Evolutionary conservation across 495 filamentous ascomycete genomes (phyloP).

Genomic region (Aspergillus conjunctus): DNA sequence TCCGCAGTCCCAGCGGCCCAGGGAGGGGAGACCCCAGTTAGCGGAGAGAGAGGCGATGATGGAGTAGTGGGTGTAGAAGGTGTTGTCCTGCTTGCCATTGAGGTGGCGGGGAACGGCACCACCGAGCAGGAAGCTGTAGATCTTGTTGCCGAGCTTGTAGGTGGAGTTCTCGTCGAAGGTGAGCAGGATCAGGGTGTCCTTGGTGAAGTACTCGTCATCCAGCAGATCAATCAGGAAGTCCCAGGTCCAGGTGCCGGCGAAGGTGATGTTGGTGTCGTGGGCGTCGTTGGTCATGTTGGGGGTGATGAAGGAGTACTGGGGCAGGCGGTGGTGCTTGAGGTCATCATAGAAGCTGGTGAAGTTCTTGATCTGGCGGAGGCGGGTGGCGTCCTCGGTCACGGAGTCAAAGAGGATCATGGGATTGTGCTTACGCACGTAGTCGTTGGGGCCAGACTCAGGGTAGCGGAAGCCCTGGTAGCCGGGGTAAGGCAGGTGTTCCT

Average conservation of each 20-base stretch:
- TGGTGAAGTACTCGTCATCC: slow-evolving; percentile 63
- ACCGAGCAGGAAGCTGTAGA: slow-evolving; percentile 64
- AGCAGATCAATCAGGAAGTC: slow-evolving; percentile 63
- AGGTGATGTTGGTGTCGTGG: slow-evolving; percentile 67
- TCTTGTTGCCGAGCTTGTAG: slow-evolving; percentile 56
- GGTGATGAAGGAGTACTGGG: slow-evolving; percentile 75
- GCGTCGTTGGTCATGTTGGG: slow-evolving; percentile 76
- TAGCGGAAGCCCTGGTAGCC: slow-evolving; percentile 64
- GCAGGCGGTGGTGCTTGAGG: slow-evolving; percentile 56
- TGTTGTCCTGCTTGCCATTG: slow-evolving; percentile 62
- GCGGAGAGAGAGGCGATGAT: slow-evolving; percentile 64
- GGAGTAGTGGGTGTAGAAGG: slow-evolving; percentile 75
- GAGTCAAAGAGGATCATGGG: slow-evolving; percentile 62
- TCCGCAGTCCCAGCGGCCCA: slow-evolving; percentile 66
- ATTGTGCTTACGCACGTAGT: slow-evolving; percentile 79
- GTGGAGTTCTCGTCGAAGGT: slow-evolving; percentile 69
- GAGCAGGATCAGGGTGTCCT: slow-evolving; percentile 63
- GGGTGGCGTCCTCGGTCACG: slow-evolving; percentile 53
- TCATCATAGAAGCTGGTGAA: slow-evolving; percentile 63
- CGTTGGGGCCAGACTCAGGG: slow-evolving; percentile 50
- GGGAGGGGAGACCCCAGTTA: slow-evolving; percentile 65
- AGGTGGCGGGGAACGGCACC: slow-evolving; percentile 60
- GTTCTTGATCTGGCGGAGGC: slow-evolving; percentile 66
- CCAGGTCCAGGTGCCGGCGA: slow-evolving; percentile 60
- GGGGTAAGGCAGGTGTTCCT: slow-evolving; percentile 67